phyloP scores from a whole-genome alignment of 306 rosid genomes.

The Amphicarpaea edgeworthii region DNA sequence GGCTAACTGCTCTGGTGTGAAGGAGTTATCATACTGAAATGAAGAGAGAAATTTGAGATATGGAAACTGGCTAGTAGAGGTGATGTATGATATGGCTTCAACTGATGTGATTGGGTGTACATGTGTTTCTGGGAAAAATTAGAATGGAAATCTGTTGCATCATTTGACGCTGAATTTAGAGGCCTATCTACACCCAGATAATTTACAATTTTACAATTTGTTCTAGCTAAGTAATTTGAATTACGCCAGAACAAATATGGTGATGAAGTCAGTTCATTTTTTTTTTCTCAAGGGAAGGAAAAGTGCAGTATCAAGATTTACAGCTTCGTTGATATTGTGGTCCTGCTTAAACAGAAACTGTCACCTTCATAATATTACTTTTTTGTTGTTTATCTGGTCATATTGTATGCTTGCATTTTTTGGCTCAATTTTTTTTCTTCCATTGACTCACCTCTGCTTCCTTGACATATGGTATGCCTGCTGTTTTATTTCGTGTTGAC shows the following conservation, averaged over 20 bases:
- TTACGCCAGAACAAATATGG: not conserved
- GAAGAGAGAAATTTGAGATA: constrained; percentile 7
- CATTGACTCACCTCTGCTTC: not conserved
- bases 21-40: not conserved
- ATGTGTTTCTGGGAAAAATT: not conserved
- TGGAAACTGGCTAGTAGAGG: not conserved
- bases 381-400: constrained; percentile 14
- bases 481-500: constrained; percentile 23
- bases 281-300: not conserved
- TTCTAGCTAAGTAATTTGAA: constrained; percentile 2
- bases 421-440: not conserved
- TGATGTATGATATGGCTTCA: not conserved
- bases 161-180: not conserved
- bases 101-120: not conserved
- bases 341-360: constrained; percentile 1
- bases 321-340: constrained; percentile 1
- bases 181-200: not conserved
- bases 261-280: not conserved
- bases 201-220: not conserved
- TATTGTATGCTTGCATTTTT: constrained; percentile 19
- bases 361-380: not conserved
- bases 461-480: not conserved
- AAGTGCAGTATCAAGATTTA: constrained; percentile 8
- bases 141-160: not conserved
- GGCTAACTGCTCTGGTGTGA: constrained; percentile 11